phyloP scores from a whole-genome alignment of 805 yeast genomes.

The Candida wancherniae region DNA sequence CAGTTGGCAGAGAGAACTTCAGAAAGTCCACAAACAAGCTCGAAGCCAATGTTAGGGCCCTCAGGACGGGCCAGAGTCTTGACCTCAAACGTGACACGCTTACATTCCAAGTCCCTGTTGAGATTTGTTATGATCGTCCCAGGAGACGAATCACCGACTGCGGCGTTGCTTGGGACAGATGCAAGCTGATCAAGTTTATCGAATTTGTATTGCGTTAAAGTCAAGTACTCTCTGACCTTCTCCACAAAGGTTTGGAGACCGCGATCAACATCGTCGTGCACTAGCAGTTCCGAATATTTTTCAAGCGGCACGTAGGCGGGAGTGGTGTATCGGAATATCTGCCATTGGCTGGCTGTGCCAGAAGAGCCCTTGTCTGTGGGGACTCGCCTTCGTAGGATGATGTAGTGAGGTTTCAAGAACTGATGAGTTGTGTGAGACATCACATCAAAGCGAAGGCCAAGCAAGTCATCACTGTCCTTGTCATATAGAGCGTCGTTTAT shows the following conservation, averaged over 20 bases:
- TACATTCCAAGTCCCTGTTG: conserved; percentile 25
- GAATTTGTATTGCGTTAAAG: conserved; percentile 27
- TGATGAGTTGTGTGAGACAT: conserved; percentile 20
- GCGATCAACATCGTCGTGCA: conserved; percentile 10
- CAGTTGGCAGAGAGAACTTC: conserved; percentile 9
- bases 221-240: conserved; percentile 20
- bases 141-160: conserved; percentile 1
- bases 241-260: conserved; percentile 21
- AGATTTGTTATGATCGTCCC: conserved; percentile 11
- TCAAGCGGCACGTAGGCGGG: conserved; percentile 29
- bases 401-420: conserved; percentile 44
- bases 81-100: conserved; percentile 15
- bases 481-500: conserved; percentile 34
- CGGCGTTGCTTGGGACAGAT: background rate
- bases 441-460: conserved; percentile 51
- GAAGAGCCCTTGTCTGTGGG: background rate
- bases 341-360: conserved; percentile 18
- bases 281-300: conserved; percentile 13
- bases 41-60: conserved; percentile 11
- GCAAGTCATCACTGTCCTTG: conserved; percentile 21
- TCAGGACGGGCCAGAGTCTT: conserved; percentile 3
- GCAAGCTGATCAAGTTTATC: conserved; percentile 24
- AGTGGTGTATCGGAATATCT: conserved; percentile 32
- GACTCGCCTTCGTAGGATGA: conserved; percentile 29
- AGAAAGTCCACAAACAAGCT: conserved; percentile 20